Base-by-base conservation (phyloP, 331 rosid species). In the Telfairia occidentalis region DNA sequence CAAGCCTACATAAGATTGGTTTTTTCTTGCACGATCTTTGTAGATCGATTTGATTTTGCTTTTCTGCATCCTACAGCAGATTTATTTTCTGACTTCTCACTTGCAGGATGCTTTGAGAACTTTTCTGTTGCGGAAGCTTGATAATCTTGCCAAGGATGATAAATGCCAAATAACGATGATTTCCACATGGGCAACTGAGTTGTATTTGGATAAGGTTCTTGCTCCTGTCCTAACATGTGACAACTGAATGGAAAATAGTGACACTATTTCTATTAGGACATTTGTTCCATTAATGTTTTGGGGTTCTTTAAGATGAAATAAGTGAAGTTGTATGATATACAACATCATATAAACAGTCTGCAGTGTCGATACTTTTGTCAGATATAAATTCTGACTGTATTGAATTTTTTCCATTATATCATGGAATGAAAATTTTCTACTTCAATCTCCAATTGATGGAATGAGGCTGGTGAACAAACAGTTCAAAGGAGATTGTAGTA, bases 101-200 rank as follows among this genome's bases (percentile, higher is more conserved):
- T 73, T 83, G 82, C 89, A 94, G 96, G 98, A 94, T 84, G 92
- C 97, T 78, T 83, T 91, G 85, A 85, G 97, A 80, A 89, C 98
- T 66, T 94, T 89, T 84, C 83, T 94, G 54, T 76, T 91, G 83
- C 86, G 96, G 87, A 91, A 94, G 86, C 92, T 94, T 65, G 97
- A 94, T 84, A 83, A 84, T 83, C 90, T 94, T 75, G 81, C 84
- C 13, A 87, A 87, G 84, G 92, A 83, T 49, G 97, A 94, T 85
- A 94, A 89, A 84, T 91, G 98, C 90, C 98, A 91, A 79, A 88
- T 94, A 88, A 94, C 98, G 76, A 94, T 94, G 98, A 91, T 94
- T 81, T 91, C 98, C 80, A 91, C 98, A 15, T 94, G 97, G 97
- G 71, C 96, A 78, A 89, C 97, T 83, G 98, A 94, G 71, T 86